These are phyloP conservation scores for Melastoma candidum DNA, from an alignment of 441 rosid genomes.

Conservation along the genomic window DNA sequence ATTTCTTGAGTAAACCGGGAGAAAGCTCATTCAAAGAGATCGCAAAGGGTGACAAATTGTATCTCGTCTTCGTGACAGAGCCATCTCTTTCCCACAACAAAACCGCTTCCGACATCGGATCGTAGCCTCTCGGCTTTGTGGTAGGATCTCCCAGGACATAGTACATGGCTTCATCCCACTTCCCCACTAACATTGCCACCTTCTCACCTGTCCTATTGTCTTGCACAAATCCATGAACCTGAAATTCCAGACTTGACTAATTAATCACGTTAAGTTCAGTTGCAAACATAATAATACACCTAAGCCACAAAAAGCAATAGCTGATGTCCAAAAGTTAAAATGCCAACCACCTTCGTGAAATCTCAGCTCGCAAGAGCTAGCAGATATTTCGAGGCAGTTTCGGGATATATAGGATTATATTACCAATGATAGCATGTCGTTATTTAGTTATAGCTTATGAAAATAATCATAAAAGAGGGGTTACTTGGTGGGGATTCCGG, in stretches of 20 bases:
- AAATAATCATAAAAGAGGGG: too few relatives aligned
- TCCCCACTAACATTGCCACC: constrained; percentile 85
- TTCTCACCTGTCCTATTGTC: constrained; percentile 88
- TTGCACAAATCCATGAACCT: constrained; percentile 98
- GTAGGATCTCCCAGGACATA: constrained; percentile 84
- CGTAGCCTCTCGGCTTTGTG: constrained; percentile 81
- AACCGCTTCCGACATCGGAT: constrained; percentile 90
- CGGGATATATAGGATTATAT: too few relatives aligned
- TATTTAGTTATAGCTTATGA: too few relatives aligned
- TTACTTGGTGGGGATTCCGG: constrained; percentile 92
- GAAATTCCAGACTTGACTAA: constrained; percentile 1
- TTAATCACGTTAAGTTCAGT: background rate
- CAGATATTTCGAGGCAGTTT: too few relatives aligned
- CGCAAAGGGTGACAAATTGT: constrained; percentile 83
- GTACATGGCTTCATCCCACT: constrained; percentile 98
- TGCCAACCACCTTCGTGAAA: too few relatives aligned
- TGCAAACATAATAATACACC: background rate
- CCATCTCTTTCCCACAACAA: constrained; percentile 84
- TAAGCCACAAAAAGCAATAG: too few relatives aligned
- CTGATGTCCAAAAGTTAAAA: too few relatives aligned
- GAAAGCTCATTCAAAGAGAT: constrained; percentile 79
- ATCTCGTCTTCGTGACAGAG: constrained; percentile 69
- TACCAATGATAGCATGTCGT: too few relatives aligned
- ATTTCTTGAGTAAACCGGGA: constrained; percentile 51
- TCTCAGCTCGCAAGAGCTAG: too few relatives aligned